A percentile compares a stretch with the other conserved stretches of the same genome.
phyloP scores from a whole-genome alignment of 1,284 basidiomycete genomes.

The Xanthoconium separans region DNA sequence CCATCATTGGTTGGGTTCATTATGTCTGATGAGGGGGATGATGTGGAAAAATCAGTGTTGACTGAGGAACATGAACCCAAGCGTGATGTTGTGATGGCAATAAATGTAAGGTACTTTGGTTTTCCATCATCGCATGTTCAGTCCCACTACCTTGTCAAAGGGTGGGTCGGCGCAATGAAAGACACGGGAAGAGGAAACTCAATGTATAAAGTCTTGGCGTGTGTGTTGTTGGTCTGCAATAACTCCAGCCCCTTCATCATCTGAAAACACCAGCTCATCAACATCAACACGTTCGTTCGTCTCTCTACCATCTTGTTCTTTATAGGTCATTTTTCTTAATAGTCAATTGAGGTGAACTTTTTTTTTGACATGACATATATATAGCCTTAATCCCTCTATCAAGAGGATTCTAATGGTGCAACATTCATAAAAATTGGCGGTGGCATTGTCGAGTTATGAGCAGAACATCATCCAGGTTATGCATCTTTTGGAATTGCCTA shows the following conservation, averaged over 20 bases:
- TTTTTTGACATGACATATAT: no score
- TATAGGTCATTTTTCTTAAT: no score
- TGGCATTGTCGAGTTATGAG: neutral
- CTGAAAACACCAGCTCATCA: neutral
- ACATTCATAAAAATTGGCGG: neutral
- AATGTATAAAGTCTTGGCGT: conserved; percentile 1
- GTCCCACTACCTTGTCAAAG: neutral
- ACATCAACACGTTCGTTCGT: conserved; percentile 15
- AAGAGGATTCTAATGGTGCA: neutral
- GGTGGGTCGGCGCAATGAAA: no score
- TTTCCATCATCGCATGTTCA: neutral
- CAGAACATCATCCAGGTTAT: neutral
- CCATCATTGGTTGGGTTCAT: no score
- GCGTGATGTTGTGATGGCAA: neutral
- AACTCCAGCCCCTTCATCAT: neutral
- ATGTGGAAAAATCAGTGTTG: no score
- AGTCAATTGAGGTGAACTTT: no score
- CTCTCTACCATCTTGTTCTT: conserved; percentile 5
- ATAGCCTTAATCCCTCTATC: neutral
- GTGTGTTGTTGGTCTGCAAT: neutral
- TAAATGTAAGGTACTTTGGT: neutral
- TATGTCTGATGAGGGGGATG: no score
- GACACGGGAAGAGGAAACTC: neutral
- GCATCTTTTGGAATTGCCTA: neutral
- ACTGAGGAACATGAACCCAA: no score